Base-by-base conservation (phyloP, 805 yeast genomes). In the Starmera amethionina region DNA sequence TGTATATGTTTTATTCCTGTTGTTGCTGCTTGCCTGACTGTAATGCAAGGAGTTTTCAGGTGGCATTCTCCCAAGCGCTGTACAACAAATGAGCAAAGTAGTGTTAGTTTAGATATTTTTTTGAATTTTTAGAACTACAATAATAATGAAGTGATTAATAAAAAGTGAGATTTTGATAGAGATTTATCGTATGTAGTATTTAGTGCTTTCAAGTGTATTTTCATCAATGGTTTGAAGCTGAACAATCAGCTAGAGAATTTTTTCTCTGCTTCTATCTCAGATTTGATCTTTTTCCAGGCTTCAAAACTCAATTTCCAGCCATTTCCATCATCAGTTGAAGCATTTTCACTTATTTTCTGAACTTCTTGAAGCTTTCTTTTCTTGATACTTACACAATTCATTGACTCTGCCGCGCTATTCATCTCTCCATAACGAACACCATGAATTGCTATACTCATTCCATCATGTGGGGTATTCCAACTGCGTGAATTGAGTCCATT, bases 381-480 rank as follows among this genome's bases (percentile, higher is more conserved):
- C 47, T 42, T 40, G 31, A 49, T 13, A 3, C 16, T 45, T 4
- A 22, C 15, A 18, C 16, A 29, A 31, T 54, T 54, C 19, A 47
- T 32, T 14, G 42, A 39, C 8, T 53, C 57, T 11, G 48, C 48
- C 5, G 56, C 47, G 30, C 56, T 51, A n/a, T 46, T 44, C 44
- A 50, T 49, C 34, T 54, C 59, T 6, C 59, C 59, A 34, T 62
- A 52, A 14, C 59, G 50, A 12, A 66, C 59, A 8, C 62, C 56
- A 46, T 72, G 74, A 3, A 93, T 64, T 5, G 81, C 78, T 41
- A 71, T 67, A 32, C 95, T 82, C 35, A 79, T 70, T 2, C 98
- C 98, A 54, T 83, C 86, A 56, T 90, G 98, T 7, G 61, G 61
- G 10, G 67, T 53, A 2, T 57, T 54, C 97, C 97, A 90, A 4